phyloP scores from a whole-genome alignment of 106 monocot species.

The Cymbidium sinense region DNA sequence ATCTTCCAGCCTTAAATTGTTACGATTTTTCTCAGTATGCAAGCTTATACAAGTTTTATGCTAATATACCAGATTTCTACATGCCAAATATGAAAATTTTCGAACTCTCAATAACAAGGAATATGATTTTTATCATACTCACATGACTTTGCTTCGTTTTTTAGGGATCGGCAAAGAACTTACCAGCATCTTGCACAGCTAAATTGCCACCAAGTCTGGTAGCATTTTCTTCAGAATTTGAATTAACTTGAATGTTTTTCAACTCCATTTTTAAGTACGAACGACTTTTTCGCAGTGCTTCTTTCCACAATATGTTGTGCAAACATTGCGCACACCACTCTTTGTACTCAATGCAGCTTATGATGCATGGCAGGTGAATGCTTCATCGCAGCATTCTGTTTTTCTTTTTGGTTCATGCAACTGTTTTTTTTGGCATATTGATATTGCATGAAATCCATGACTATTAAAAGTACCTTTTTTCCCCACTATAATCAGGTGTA shows the following conservation, averaged over 20 bases:
- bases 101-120: not conserved
- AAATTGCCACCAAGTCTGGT: slow-evolving; percentile 47
- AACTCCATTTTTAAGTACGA: not conserved
- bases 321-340: slow-evolving; percentile 57
- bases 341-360: slow-evolving; percentile 82
- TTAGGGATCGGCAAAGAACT: slow-evolving; percentile 79
- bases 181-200: slow-evolving; percentile 74
- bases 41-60: not conserved
- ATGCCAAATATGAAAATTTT: not conserved
- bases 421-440: not conserved
- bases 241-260: not conserved
- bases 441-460: too few relatives aligned
- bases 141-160: not conserved
- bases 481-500: not conserved
- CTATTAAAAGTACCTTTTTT: too few relatives aligned
- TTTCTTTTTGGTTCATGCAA: not conserved
- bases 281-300: slow-evolving; percentile 54
- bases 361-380: slow-evolving; percentile 82
- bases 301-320: slow-evolving; percentile 70
- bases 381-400: not conserved
- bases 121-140: not conserved
- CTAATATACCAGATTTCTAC: not conserved
- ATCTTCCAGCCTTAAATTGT: not conserved
- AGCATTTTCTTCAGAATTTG: not conserved
- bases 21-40: not conserved